Evolutionary conservation across 768 basidiomycete species (phyloP).

Genomic region (Leccinum variicolor): DNA sequence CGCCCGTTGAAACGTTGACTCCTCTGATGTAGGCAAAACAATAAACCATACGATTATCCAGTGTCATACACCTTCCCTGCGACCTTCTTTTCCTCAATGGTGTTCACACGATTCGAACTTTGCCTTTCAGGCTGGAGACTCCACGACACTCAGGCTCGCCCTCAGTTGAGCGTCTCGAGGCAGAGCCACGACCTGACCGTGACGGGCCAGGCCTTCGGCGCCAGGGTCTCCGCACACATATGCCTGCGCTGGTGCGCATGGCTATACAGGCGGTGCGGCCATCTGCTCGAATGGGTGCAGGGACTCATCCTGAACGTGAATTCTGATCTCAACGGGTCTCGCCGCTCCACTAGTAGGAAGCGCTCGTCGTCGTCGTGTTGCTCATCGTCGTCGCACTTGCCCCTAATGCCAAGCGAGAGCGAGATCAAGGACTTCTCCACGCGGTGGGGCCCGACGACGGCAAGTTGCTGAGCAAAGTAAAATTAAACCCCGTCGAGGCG

Average conservation of each 20-base stretch:
- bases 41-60: background rate
- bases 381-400: background rate
- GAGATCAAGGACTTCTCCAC: conserved; percentile 4
- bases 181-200: conserved; percentile 23
- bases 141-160: conserved; percentile 18
- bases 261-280: conserved; percentile 13
- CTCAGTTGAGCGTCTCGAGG: conserved; percentile 20
- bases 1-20: conserved; percentile 3
- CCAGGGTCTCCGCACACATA: conserved; percentile 18
- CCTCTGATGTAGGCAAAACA: background rate
- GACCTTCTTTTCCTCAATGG: conserved; percentile 9
- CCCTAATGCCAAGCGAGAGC: background rate
- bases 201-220: conserved; percentile 25
- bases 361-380: background rate
- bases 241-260: conserved; percentile 24
- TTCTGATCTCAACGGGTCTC: background rate
- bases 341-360: background rate
- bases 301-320: background rate
- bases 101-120: conserved; percentile 26
- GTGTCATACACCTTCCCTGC: background rate
- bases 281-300: conserved; percentile 4
- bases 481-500: background rate
- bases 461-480: background rate
- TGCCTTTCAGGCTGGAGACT: conserved; percentile 20
- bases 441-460: conserved; percentile 1